Base-by-base conservation (phyloP, 225 moss, liverwort and hornwort species). In the Rhytidiadelphus loreus region DNA sequence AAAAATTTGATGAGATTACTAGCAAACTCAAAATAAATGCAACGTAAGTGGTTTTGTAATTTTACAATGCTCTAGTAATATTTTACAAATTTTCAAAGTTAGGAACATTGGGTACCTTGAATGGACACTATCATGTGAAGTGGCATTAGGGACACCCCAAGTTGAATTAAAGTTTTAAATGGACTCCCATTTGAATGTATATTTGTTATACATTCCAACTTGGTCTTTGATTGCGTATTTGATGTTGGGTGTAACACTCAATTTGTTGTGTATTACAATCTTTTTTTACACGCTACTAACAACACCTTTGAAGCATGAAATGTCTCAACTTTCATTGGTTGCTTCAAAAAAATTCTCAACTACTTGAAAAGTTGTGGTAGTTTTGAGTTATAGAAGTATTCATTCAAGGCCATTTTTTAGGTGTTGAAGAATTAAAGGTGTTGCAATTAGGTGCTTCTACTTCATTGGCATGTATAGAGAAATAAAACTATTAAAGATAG, bases 51-150 rank as follows among this genome's bases (percentile, higher is more conserved):
- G 13, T 23, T 12, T 39, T 13, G 0, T 69, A 69, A 24, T 7
- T 23, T 69, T 39, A 0, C 1, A 5, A 41, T 0, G 3, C 0
- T 70, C 0, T 30, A 62, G 8, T 15, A 14, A 30, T 14, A 29
- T 61, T 29, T 61, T 62, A 30, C 25, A 59, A 59, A 59, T 59
- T 59, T 59, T 59, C 25, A 59, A 59, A 59, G 59, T 59, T 59
- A 12, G 24, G 2, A 25, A 11, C 25, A 59, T 59, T 59, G 25
- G 11, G 2, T 25, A 25, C 9, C 7, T 62, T 25, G 7, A 62
- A 29, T 8, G 7, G 6, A 29, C 30, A 14, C 14, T 24, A 14
- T 58, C 10, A 23, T 1, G 4, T 58, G 58, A 58, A 58, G 58
- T 58, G 58, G 24, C 58, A 58, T 58, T 11, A 7, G 10, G 58